phyloP scores from a whole-genome alignment of 2,329 filamentous ascomycete genomes.

The Davidsoniella australis region DNA sequence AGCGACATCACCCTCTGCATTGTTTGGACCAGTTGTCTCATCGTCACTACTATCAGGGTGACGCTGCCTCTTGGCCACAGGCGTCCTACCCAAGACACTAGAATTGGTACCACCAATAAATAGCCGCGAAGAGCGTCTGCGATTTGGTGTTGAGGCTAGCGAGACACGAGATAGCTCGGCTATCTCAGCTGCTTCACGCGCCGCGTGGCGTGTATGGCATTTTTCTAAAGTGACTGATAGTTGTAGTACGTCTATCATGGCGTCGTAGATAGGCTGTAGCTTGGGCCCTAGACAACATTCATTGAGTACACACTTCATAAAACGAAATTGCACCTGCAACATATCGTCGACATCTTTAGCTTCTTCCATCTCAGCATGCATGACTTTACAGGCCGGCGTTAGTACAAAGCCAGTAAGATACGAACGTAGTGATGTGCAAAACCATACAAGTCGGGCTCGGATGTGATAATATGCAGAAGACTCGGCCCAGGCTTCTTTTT shows the following conservation, averaged over 20 bases:
- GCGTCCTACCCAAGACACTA: slow-evolving; percentile 1
- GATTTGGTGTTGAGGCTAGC: slow-evolving; percentile 20
- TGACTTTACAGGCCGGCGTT: slow-evolving; percentile 35
- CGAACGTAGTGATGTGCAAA: slow-evolving; percentile 54
- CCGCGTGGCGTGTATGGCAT: slow-evolving; percentile 27
- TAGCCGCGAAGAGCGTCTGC: slow-evolving; percentile 6
- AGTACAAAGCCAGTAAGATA: slow-evolving; percentile 64
- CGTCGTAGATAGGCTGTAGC: slow-evolving; percentile 52
- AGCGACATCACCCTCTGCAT: slow-evolving; percentile 23
- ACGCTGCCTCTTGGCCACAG: slow-evolving; percentile 7
- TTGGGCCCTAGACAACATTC: slow-evolving; percentile 54
- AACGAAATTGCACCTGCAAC: slow-evolving; percentile 50
- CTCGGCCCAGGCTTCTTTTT: slow-evolving; percentile 24
- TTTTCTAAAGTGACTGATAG: slow-evolving; percentile 54
- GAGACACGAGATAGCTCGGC: slow-evolving; percentile 25
- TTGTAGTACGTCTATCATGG: slow-evolving; percentile 61
- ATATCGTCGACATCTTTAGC: slow-evolving; percentile 67
- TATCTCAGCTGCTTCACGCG: slow-evolving; percentile 22
- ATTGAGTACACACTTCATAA: slow-evolving; percentile 43
- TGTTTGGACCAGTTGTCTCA: slow-evolving; percentile 8
- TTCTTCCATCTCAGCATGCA: slow-evolving; percentile 38
- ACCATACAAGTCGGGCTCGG: slow-evolving; percentile 59
- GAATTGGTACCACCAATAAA: not conserved
- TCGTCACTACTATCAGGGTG: slow-evolving; percentile 14
- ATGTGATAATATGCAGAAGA: slow-evolving; percentile 39